A percentile compares a stretch with the other conserved stretches of the same genome.
Conservation (phyloP, 1,284 basidiomycete species). For the Irpex rosettiformis region DNA sequence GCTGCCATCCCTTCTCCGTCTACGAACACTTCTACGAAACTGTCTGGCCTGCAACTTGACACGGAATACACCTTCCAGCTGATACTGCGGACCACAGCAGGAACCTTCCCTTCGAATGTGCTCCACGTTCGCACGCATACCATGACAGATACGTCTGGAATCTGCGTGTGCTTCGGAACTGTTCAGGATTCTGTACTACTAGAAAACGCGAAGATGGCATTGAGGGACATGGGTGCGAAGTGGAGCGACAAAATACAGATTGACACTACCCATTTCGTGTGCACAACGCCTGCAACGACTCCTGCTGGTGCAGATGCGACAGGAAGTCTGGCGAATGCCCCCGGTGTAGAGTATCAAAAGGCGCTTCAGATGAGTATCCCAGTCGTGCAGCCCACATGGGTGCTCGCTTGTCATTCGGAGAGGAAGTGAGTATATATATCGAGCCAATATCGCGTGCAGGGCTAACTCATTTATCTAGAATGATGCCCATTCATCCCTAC, state of each 20-base stretch:
- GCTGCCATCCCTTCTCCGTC: slow-evolving; percentile 80
- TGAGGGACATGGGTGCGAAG: slow-evolving; percentile 81
- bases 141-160: slow-evolving; percentile 90
- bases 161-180: slow-evolving; percentile 89
- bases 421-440: slow-evolving; percentile 56
- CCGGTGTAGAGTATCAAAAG: slow-evolving; percentile 86
- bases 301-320: slow-evolving; percentile 56
- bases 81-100: slow-evolving; percentile 85
- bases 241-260: slow-evolving; percentile 94
- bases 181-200: slow-evolving; percentile 74
- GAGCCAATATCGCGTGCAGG: not conserved
- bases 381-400: slow-evolving; percentile 88
- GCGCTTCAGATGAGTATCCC: slow-evolving; percentile 89
- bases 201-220: slow-evolving; percentile 73
- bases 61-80: slow-evolving; percentile 93
- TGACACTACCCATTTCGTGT: slow-evolving; percentile 95
- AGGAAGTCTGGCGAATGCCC: slow-evolving; percentile 47
- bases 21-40: slow-evolving; percentile 84
- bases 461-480: slow-evolving; percentile 44
- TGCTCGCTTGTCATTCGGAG: slow-evolving; percentile 80
- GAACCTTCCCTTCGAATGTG: slow-evolving; percentile 81
- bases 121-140: slow-evolving; percentile 85
- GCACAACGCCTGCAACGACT: slow-evolving; percentile 78
- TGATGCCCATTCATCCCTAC: slow-evolving; percentile 82
- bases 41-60: slow-evolving; percentile 85